Base-by-base conservation (phyloP, 2,329 filamentous ascomycete species). In the Monosporascus sp. region DNA sequence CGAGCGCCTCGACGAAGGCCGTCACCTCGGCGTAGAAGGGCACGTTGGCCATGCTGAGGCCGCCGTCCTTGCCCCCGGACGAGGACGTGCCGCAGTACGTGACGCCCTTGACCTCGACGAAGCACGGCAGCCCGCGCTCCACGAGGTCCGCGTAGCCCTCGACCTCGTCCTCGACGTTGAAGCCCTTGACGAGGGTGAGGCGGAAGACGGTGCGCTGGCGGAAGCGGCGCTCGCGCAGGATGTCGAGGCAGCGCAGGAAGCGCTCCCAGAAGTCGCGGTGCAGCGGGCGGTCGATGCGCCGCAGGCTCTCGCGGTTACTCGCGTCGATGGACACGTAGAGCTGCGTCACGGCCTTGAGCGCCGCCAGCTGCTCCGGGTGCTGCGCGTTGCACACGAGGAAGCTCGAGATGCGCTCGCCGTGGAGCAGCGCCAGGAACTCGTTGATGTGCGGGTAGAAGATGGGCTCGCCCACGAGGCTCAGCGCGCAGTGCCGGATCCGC, bases 391-490 rank as follows among this genome's bases (percentile, higher is more conserved):
- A 97, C 54, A 99, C 94, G 0, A 97, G 78, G 74, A 97, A 99
- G 35, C 88, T 94, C 3, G 90, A 96, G 61, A 97, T 97, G 62
- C 85, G 87, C 69, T 96, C 89, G 14, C 71, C 75, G 73, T 97
- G 93, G 59, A 99, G 79, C 78, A 97, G 82, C 11, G 75, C 80
- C 1, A 95, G 77, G 65, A 97, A 92, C 66, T 92, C 88, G 71
- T 99, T 97, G 78, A 97, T 97, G 66, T 96, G 86, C 9, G 94
- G 94, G 70, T 97, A 97, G 75, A 97, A 97, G 63, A 97, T 97
- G n/a, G 93, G 93, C 71, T 99, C 93, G 61, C 94, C 93, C 22
- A 99, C 94, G 9, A 99, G 79, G 60, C 86, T 91, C 46, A 99
- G 77, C 0, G 94, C 94, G 69, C 93, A 99, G 72, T 99, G 93